phyloP scores from a whole-genome alignment of 2,329 filamentous ascomycete genomes.

The Zasmidium cellare region DNA sequence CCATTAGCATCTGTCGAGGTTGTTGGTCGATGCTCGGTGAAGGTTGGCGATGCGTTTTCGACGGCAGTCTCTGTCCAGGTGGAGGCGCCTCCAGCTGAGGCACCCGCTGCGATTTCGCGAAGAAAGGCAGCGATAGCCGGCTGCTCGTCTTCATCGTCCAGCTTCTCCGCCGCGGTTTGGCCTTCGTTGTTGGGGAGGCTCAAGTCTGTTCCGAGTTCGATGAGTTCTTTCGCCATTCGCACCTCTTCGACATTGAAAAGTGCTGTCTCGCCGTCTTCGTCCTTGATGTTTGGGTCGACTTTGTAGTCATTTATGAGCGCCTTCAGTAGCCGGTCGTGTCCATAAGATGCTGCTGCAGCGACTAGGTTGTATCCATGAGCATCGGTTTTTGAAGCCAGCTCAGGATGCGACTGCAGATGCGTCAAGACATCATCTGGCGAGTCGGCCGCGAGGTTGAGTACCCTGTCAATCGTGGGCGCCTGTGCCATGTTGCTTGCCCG shows the following conservation, averaged over 20 bases:
- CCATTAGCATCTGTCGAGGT: slow-evolving; percentile 24
- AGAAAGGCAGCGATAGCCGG: slow-evolving; percentile 75
- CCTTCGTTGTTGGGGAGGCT: slow-evolving; percentile 70
- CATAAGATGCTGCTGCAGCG: slow-evolving; percentile 91
- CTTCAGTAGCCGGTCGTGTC: slow-evolving; percentile 77
- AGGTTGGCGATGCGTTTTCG: slow-evolving; percentile 4
- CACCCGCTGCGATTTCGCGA: slow-evolving; percentile 35
- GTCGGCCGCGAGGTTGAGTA: slow-evolving; percentile 70
- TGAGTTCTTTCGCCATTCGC: slow-evolving; percentile 73
- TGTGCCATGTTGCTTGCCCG: slow-evolving; percentile 27
- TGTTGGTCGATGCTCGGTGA: slow-evolving; percentile 28
- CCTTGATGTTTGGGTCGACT: slow-evolving; percentile 76
- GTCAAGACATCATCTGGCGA: slow-evolving; percentile 71
- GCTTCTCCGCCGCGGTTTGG: slow-evolving; percentile 76
- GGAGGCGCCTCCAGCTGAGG: slow-evolving; percentile 1
- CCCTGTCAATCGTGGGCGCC: slow-evolving; percentile 43
- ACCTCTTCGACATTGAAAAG: slow-evolving; percentile 86
- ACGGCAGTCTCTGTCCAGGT: slow-evolving; percentile 20
- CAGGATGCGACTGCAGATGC: slow-evolving; percentile 71
- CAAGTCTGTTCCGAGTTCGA: slow-evolving; percentile 74
- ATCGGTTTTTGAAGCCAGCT: slow-evolving; percentile 79
- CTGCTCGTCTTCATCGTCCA: slow-evolving; percentile 75
- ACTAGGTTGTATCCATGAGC: slow-evolving; percentile 91
- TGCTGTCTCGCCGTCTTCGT: slow-evolving; percentile 93
- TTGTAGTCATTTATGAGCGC: slow-evolving; percentile 72